Conservation (phyloP, 2,329 filamentous ascomycete genomes). For the Lasiodiplodia theobromae region DNA sequence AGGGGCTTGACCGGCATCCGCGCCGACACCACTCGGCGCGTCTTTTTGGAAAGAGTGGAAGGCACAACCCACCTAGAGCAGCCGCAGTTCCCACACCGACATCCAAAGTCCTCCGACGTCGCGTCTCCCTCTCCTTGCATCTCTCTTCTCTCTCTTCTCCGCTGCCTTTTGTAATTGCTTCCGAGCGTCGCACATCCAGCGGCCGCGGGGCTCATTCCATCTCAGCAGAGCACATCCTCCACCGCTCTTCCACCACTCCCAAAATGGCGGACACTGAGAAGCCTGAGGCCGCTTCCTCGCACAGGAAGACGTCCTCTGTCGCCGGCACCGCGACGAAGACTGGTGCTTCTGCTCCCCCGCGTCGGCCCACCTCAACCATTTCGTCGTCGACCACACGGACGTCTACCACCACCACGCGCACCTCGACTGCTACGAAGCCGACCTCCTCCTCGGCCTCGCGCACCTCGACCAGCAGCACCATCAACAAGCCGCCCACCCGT, state of each 20-base stretch:
- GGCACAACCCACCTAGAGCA: conserved; percentile 13
- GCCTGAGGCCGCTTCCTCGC: conserved; percentile 15
- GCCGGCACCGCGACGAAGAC: conserved; percentile 26
- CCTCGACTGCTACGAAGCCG: conserved; percentile 22
- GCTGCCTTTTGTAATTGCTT: conserved; percentile 7
- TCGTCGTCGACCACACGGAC: conserved; percentile 23
- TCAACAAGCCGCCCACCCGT: conserved; percentile 27
- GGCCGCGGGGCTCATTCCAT: conserved; percentile 17
- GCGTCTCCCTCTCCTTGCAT: background rate
- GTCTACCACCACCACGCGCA: conserved; percentile 7
- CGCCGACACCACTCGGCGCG: conserved; percentile 27
- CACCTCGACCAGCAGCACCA: conserved; percentile 18
- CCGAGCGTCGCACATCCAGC: conserved; percentile 12
- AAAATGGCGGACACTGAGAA: conserved; percentile 27
- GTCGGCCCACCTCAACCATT: conserved; percentile 27
- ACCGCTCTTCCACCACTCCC: conserved; percentile 14
- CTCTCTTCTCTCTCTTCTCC: conserved; percentile 10
- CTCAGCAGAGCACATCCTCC: conserved; percentile 10
- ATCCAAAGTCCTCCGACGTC: background rate
- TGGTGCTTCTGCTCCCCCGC: conserved; percentile 27
- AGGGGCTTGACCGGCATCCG: conserved; percentile 25
- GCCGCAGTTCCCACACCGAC: background rate
- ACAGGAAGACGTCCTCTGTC: conserved; percentile 25
- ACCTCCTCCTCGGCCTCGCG: conserved; percentile 24
- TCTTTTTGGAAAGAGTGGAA: conserved; percentile 26